These are phyloP conservation scores for Heimioporus sp. DNA, from an alignment of 768 basidiomycete species.

Conservation along the genomic window DNA sequence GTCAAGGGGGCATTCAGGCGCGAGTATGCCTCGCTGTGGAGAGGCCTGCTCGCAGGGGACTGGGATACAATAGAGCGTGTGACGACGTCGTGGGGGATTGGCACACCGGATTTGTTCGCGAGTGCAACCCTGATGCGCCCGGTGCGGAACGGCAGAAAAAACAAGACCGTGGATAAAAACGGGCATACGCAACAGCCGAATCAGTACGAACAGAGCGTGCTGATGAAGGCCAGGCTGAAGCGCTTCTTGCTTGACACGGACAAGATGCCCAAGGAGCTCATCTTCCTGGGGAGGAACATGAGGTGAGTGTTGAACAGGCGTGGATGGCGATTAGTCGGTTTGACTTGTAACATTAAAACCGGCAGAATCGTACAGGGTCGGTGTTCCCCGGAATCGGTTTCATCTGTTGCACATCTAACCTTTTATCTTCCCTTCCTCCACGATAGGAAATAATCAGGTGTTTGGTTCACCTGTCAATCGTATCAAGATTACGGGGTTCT, in stretches of 20 bases:
- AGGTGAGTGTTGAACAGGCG: constrained; percentile 36
- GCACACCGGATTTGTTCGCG: constrained; percentile 68
- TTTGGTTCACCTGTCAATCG: constrained; percentile 87
- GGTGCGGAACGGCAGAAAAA: constrained; percentile 35
- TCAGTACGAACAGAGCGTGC: constrained; percentile 67
- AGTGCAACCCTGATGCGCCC: constrained; percentile 72
- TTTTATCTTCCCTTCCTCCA: background rate
- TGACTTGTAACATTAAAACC: background rate
- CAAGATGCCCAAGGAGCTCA: constrained; percentile 71
- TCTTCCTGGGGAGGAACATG: constrained; percentile 79
- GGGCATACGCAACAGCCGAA: constrained; percentile 35
- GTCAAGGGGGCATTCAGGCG: constrained; percentile 64
- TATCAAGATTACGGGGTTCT: constrained; percentile 84
- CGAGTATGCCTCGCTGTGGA: constrained; percentile 81
- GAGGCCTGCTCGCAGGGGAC: constrained; percentile 56
- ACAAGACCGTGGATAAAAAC: background rate
- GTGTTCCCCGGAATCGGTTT: background rate
- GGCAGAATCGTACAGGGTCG: constrained; percentile 38
- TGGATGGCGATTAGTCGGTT: background rate
- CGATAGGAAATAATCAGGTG: constrained; percentile 70
- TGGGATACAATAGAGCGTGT: constrained; percentile 50
- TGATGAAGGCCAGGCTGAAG: constrained; percentile 65
- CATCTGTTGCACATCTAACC: background rate
- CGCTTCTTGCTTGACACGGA: constrained; percentile 72
- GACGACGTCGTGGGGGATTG: constrained; percentile 65